Evolutionary conservation across 1,284 basidiomycete species (phyloP).

Genomic region (Apiotrichum mycotoxinovorans): DNA sequence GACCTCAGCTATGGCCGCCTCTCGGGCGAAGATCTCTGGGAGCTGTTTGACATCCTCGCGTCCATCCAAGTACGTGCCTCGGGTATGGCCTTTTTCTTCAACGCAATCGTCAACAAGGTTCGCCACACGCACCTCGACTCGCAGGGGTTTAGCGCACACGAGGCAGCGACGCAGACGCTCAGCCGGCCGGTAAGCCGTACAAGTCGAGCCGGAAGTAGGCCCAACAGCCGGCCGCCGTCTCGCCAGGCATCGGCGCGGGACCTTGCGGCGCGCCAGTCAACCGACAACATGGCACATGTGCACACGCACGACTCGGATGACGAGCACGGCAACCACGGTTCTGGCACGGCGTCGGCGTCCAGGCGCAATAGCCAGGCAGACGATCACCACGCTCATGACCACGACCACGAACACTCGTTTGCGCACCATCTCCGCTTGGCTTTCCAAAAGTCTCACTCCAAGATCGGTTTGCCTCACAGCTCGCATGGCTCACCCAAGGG

Average conservation of each 20-base stretch:
- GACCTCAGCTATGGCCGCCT: slow-evolving; percentile 46
- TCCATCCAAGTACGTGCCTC: slow-evolving; percentile 42
- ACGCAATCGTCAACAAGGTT: slow-evolving; percentile 43
- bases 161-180: neutral
- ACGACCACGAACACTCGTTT: slow-evolving; percentile 1
- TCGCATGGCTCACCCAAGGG: neutral
- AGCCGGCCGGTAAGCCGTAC: neutral
- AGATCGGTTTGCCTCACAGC: neutral
- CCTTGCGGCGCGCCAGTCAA: neutral
- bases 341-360: neutral
- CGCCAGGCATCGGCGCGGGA: slow-evolving; percentile 25
- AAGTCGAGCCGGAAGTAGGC: neutral
- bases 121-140: slow-evolving; percentile 46
- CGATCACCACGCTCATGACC: neutral
- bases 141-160: slow-evolving; percentile 28
- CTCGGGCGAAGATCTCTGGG: slow-evolving; percentile 38
- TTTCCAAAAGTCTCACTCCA: neutral
- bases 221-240: neutral
- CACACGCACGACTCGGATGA: slow-evolving; percentile 7
- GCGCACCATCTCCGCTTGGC: slow-evolving; percentile 4
- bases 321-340: neutral
- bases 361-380: neutral
- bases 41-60: slow-evolving; percentile 38
- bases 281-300: neutral
- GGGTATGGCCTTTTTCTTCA: slow-evolving; percentile 49